Evolutionary conservation across 164 flowering plant species (phyloP).

Genomic region (Protea cynaroides): DNA sequence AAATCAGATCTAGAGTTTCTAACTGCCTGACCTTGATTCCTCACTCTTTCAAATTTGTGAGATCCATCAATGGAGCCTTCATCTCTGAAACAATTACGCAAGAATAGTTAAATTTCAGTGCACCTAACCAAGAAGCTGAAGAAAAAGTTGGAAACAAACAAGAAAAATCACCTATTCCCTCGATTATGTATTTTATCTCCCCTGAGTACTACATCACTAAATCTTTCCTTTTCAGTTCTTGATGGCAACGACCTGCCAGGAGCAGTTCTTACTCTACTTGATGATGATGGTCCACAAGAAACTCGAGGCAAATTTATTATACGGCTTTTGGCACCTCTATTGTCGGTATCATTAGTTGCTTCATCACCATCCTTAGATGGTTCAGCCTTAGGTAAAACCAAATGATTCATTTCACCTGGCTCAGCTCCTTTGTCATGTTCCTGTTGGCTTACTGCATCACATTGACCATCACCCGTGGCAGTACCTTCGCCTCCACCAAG

Average conservation of each 20-base stretch:
- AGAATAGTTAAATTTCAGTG: constrained; percentile 3
- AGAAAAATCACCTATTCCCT: constrained; percentile 47
- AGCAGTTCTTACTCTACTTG: constrained; percentile 22
- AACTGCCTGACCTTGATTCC: constrained; percentile 35
- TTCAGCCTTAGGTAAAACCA: constrained; percentile 19
- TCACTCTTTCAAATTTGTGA: constrained; percentile 36
- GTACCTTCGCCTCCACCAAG: constrained; percentile 17
- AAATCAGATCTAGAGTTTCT: constrained; percentile 36
- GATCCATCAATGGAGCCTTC: constrained; percentile 27
- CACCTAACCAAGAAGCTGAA: constrained; percentile 6
- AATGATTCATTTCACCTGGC: constrained; percentile 7
- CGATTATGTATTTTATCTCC: constrained; percentile 36
- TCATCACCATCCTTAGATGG: constrained; percentile 21
- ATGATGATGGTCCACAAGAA: constrained; percentile 28
- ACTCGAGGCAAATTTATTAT: constrained; percentile 50
- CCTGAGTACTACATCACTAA: constrained; percentile 24
- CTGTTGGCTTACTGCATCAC: constrained; percentile 3
- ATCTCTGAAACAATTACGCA: constrained; percentile 35
- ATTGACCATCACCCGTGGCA: constrained; percentile 10
- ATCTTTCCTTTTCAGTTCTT: constrained; percentile 31
- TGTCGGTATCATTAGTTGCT: constrained; percentile 27
- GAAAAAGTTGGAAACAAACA: neutral
- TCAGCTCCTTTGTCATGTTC: constrained; percentile 19
- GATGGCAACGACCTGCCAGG: constrained; percentile 26
- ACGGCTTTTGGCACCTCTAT: constrained; percentile 36